These are phyloP conservation scores for Cylindrotheca fusiformis DNA, from an alignment of 108 stramenopile genomes.

Conservation along the genomic window DNA sequence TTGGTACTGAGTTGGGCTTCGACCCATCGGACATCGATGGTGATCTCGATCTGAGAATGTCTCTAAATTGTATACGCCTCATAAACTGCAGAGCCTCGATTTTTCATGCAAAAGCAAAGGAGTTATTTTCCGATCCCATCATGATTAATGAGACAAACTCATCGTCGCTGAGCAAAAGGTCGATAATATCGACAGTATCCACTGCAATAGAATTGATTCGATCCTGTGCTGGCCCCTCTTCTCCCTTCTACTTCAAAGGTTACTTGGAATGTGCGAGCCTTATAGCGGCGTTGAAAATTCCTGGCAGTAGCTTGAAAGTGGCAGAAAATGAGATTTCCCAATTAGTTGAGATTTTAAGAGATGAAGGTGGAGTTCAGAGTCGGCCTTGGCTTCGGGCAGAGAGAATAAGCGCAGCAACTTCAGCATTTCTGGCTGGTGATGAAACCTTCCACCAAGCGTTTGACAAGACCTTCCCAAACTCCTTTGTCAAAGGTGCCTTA, in stretches of 20 bases:
- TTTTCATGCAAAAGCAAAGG: not conserved
- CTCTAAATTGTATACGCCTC: not conserved
- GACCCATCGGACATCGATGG: constrained; percentile 25
- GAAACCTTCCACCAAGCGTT: constrained; percentile 24
- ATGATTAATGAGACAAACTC: not conserved
- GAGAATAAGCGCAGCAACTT: constrained; percentile 37
- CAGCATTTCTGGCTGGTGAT: constrained; percentile 37
- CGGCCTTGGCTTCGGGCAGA: constrained; percentile 20
- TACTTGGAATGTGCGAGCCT: constrained; percentile 2
- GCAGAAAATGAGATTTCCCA: constrained; percentile 12
- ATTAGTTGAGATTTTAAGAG: constrained; percentile 9
- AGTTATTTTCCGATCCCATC: not conserved
- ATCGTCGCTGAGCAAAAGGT: too few species aligned
- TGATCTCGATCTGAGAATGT: constrained; percentile 22
- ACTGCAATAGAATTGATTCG: constrained; percentile 23
- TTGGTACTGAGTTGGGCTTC: constrained; percentile 18
- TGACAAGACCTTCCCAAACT: constrained; percentile 18
- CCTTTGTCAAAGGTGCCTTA: constrained; percentile 27
- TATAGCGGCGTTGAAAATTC: not conserved
- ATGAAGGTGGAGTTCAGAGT: constrained; percentile 26
- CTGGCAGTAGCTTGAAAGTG: constrained; percentile 1
- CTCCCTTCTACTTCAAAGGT: constrained; percentile 10
- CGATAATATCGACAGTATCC: constrained; percentile 11
- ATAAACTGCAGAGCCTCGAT: constrained; percentile 9
- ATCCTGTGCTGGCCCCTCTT: constrained; percentile 7